Evolutionary conservation across 2,329 filamentous ascomycete species (phyloP).

Genomic region (Shiraia sp.): DNA sequence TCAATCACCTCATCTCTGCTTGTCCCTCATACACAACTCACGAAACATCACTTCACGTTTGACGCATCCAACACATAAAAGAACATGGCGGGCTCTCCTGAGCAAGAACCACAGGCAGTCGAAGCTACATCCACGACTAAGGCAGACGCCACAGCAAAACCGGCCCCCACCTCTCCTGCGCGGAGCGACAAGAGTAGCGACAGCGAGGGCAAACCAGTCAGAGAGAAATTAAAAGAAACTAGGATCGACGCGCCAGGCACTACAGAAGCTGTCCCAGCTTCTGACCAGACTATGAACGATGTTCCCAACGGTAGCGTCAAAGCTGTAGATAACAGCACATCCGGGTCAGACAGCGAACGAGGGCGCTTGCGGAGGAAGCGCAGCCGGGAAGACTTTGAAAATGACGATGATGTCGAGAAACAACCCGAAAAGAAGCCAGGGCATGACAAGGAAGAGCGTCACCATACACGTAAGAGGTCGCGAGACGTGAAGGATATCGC

Average conservation of each 20-base stretch:
- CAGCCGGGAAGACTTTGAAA: slow-evolving; percentile 51
- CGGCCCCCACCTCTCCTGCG: slow-evolving; percentile 30
- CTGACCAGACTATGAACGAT: slow-evolving; percentile 28
- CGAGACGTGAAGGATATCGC: slow-evolving; percentile 46
- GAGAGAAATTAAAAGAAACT: slow-evolving; percentile 65
- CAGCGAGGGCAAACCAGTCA: slow-evolving; percentile 59
- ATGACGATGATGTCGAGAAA: slow-evolving; percentile 39
- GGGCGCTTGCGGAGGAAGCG: slow-evolving; percentile 50
- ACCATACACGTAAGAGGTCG: slow-evolving; percentile 53
- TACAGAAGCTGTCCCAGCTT: slow-evolving; percentile 17
- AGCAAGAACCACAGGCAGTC: slow-evolving; percentile 22
- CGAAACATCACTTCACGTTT: slow-evolving; percentile 4
- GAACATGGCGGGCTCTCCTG: slow-evolving; percentile 30
- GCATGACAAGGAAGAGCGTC: slow-evolving; percentile 28
- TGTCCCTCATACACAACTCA: slow-evolving; percentile 5
- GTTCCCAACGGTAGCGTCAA: slow-evolving; percentile 26
- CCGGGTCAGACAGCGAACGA: slow-evolving; percentile 43
- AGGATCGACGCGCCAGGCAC: slow-evolving; percentile 54
- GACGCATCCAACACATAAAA: slow-evolving; percentile 4
- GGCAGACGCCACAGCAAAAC: slow-evolving; percentile 13
- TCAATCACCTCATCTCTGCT: neutral
- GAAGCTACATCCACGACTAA: slow-evolving; percentile 12
- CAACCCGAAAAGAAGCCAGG: slow-evolving; percentile 39
- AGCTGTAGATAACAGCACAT: slow-evolving; percentile 29
- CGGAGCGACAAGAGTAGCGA: slow-evolving; percentile 49